A percentile compares a stretch with the other conserved stretches of the same genome.
Conservation (phyloP, 345 rosid genomes). For the Excoecaria agallocha region DNA sequence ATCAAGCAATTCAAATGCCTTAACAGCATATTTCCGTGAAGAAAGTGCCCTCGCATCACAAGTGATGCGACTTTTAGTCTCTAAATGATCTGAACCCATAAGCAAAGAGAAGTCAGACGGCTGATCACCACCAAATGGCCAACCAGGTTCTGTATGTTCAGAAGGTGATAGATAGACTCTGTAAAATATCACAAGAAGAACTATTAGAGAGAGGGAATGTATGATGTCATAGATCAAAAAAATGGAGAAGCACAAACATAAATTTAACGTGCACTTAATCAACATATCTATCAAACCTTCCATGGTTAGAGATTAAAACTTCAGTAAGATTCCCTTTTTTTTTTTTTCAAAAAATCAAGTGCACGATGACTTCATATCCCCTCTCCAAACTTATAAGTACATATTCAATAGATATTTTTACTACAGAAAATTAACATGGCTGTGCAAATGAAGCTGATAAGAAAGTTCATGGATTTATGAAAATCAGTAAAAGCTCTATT, state of each 20-base stretch:
- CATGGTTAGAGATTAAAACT: not conserved
- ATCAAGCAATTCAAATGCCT: conserved; percentile 57
- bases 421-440: not conserved
- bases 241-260: not conserved
- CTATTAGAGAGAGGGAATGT: not conserved
- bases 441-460: not conserved
- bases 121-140: conserved; percentile 26
- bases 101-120: conserved; percentile 21
- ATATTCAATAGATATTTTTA: not conserved
- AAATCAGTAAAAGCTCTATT: no score
- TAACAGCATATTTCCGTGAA: conserved; percentile 48
- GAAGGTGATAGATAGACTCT: conserved; percentile 50
- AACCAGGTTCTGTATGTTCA: conserved; percentile 10
- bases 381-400: not conserved
- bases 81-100: conserved; percentile 31
- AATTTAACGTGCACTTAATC: not conserved
- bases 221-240: not conserved
- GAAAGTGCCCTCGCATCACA: conserved; percentile 26
- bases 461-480: not conserved
- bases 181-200: conserved; percentile 9
- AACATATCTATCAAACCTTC: not conserved
- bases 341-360: not conserved
- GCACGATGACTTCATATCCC: no score
- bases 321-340: not conserved
- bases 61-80: conserved; percentile 27